Conservation (phyloP, 805 yeast species). For the Spathaspora arborariae region DNA sequence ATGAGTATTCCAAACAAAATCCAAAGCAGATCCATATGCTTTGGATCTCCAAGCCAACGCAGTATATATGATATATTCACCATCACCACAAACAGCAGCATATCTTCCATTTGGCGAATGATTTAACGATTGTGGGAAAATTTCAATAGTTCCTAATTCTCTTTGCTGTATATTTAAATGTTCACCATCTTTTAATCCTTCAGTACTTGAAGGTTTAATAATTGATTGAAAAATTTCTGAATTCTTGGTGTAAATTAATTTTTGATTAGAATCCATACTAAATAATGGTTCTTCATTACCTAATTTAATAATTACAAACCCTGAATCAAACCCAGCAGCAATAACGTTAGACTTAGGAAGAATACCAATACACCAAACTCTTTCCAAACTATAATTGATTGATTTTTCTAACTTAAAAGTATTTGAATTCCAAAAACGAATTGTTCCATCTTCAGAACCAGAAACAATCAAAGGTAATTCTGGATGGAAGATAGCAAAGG, state of each 20-base stretch:
- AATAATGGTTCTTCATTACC: slow-evolving; percentile 94
- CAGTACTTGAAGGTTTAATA: slow-evolving; percentile 62
- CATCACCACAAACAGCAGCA: slow-evolving; percentile 96
- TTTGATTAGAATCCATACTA: slow-evolving; percentile 91
- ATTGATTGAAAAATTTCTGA: slow-evolving; percentile 84
- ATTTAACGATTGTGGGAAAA: slow-evolving; percentile 79
- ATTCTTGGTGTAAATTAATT: slow-evolving; percentile 85
- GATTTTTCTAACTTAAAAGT: slow-evolving; percentile 93
- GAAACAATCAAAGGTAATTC: slow-evolving; percentile 91
- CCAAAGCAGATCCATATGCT: slow-evolving; percentile 83
- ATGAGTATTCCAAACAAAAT: slow-evolving; percentile 94
- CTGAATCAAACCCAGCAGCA: slow-evolving; percentile 94
- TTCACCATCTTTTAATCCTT: slow-evolving; percentile 76
- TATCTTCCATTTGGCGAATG: slow-evolving; percentile 98
- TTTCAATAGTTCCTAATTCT: slow-evolving; percentile 92
- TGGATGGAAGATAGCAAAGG: slow-evolving; percentile 98
- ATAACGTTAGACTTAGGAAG: slow-evolving; percentile 69
- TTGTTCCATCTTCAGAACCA: slow-evolving; percentile 94
- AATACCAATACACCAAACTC: slow-evolving; percentile 92
- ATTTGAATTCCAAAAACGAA: slow-evolving; percentile 92
- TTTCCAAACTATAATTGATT: slow-evolving; percentile 84
- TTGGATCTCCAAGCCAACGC: slow-evolving; percentile 98
- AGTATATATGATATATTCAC: slow-evolving; percentile 93
- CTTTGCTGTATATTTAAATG: slow-evolving; percentile 71
- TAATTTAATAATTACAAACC: slow-evolving; percentile 79